Base-by-base conservation (phyloP, 177 flowering plant genomes). In the Vitis hybrid region DNA sequence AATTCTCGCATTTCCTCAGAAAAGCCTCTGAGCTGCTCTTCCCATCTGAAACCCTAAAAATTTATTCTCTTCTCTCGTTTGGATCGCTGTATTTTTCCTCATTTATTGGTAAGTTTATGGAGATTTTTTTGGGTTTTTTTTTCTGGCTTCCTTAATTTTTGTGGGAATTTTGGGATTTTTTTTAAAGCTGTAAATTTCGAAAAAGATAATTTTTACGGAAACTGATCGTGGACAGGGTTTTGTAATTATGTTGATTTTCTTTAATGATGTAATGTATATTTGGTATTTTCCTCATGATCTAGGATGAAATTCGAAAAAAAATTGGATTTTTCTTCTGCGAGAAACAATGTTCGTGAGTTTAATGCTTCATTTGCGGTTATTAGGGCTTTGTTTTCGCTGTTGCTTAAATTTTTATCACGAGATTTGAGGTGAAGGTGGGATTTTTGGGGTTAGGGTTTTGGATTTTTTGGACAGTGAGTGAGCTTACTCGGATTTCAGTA, bases 51-150 rank as follows among this genome's bases (percentile, higher is more conserved):
- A 45, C 75, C 82, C 81, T 70, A 52, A 15, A 77, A 51, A 66
- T 75, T 74, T 61, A 31, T 68, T 21, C 29, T 10, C 29, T 70
- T 56, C 51, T 63, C 53, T 16, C n/a, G 51, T 56, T 62, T 33
- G 22, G 16, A 53, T 63, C 62, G 39, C 57, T 52, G 29, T 56
- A 33, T 69, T 72, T 76, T 71, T 62, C 13, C 77, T 10, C 2
- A 71, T 57, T 83, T 78, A 70, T 74, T 62, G 78, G 81, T 82
- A 60, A 77, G 81, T 67, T 72, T 55, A 62, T 62, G 5, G 10
- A 9, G 56, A 51, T 68, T 78, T 74, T 74, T 75, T 19, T 13
- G 13, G 11, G 3, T 66, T 21, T 70, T 71, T 71, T 29, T 53
- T 26, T 22, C 6, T 8, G 19, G 45, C 6, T 21, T 53, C 52